Base-by-base conservation (phyloP, 176 grass and related monocot species). In the Lolium perenne region DNA sequence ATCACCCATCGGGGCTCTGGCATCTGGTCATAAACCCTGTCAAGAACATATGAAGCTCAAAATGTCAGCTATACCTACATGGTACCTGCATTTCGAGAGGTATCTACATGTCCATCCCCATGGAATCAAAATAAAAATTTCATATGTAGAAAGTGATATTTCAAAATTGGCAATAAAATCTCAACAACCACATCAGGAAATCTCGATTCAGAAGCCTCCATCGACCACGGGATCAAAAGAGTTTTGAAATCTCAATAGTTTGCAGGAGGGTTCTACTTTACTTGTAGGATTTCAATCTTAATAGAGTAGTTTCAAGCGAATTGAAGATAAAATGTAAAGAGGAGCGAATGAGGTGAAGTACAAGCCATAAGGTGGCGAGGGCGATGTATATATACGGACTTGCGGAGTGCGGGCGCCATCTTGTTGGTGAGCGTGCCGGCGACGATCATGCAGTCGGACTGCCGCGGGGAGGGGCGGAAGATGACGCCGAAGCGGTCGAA, bases 391-490 rank as follows among this genome's bases (percentile, higher is more conserved):
- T 10, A 41, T 75, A 79, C 85, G 71, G 56, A 97, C 95, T 94
- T 94, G 84, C 95, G 92, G 12, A 97, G 92, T 7, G 48, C 95
- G 2, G 95, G 92, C 2, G 95, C 95, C 95, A 97, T 97, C 89
- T 97, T 97, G 89, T 95, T 97, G 53, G 93, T 93, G 58, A 95
- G 89, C 9, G 95, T 97, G 57, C 95, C 95, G 25, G 95, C 95
- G 71, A 97, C 89, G 77, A 97, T 97, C 93, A 93, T 97, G 82
- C 93, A 95, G 57, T 97, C 95, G 63, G 95, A 97, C 83, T 97
- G 93, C 32, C 95, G 91, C 7, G 95, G 95, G 4, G 91, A 93
- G 32, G 95, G 91, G 54, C 95, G 92, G 85, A 97, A 97, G 87
- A 97, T 97, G 38, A 95, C 89, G 15, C 95, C 95, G 79, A 97